Evolutionary conservation across 192 early-diverging fungal species (phyloP), one percentile per base, ranked within the genome.

Genomic region (Thoreauomyces humboldtii): DNA sequence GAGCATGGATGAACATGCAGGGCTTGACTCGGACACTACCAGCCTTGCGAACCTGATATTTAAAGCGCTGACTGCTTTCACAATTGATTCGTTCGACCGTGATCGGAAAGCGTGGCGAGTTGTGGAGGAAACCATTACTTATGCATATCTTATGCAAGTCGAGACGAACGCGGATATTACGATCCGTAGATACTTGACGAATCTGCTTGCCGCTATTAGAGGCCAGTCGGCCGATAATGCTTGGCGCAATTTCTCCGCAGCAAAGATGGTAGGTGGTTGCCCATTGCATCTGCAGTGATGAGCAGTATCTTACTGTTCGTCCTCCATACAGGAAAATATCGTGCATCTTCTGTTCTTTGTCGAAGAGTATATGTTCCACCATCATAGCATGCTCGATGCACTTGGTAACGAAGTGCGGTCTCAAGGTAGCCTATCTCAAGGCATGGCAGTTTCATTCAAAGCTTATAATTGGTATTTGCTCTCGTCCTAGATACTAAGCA

Each of bases 321-420:
- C n/a, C n/a, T n/a, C n/a, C n/a, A n/a, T n/a, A n/a, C n/a, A n/a
- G 76, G 74, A 76, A 61, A 76, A 80, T 44, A 61, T 72, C 25
- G 55, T 35, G 45, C 74, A 76, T 41, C 28, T 69, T 7, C 7
- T 77, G 44, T 44, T 66, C 2, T 51, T 79, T 22, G 34, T 57
- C 17, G 78, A 80, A 42, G 74, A 77, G 61, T 65, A 70, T 36
- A 64, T 80, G 67, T 80, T 80, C 58, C 59, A 68, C 58, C 65
- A 76, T 52, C 71, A 71, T 17, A 73, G 75, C 52, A 27, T 80
- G 19, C 42, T 51, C 28, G 69, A 73, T 60, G 67, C 63, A 7
- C n/a, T 80, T 0, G 4, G 57, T 24, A 22, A 29, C 14, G 77
- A 75, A 17, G 32, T 73, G 35, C 35, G 54, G 7, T n/a, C n/a